phyloP scores from a whole-genome alignment of 768 basidiomycete species.

The Tricholoma sp. region DNA sequence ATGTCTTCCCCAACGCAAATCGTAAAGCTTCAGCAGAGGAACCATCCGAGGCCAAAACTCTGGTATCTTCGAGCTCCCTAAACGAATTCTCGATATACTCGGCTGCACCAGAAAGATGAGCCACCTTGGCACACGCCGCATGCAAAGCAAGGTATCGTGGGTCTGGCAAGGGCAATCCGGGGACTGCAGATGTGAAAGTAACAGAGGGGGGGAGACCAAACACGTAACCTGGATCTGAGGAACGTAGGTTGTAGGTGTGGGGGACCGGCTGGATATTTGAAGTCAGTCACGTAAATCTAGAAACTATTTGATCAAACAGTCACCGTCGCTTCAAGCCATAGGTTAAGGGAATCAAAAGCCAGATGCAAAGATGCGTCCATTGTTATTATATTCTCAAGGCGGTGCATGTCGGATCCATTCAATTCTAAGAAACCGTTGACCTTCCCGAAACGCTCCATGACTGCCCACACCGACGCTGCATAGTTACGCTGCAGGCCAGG shows the following conservation, averaged over 20 bases:
- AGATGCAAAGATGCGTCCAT: conserved; percentile 2
- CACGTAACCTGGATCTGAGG: not conserved
- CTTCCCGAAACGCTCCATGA: conserved; percentile 11
- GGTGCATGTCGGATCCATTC: conserved; percentile 21
- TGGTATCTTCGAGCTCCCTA: conserved; percentile 16
- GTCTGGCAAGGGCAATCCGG: conserved; percentile 15
- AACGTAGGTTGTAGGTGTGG: conserved; percentile 6
- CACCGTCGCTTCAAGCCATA: conserved; percentile 16
- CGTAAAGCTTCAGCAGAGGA: too few relatives aligned
- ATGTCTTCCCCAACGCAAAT: too few relatives aligned
- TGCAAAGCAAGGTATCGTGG: conserved; percentile 25
- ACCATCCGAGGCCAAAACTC: conserved; percentile 9
- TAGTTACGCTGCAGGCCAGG: conserved; percentile 6
- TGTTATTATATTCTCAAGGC: conserved; percentile 20
- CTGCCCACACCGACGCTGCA: conserved; percentile 11
- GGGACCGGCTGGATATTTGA: not conserved
- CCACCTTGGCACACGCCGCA: conserved; percentile 24
- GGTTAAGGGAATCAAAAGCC: conserved; percentile 8
- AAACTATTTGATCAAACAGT: not conserved
- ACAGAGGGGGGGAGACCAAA: conserved; percentile 2
- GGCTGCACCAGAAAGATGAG: conserved; percentile 27
- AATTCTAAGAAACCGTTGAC: conserved; percentile 13
- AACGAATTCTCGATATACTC: conserved; percentile 19
- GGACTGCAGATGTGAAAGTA: conserved; percentile 14
- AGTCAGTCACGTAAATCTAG: not conserved